Base-by-base conservation (phyloP, 441 rosid genomes). In the Corymbia calophylla region DNA sequence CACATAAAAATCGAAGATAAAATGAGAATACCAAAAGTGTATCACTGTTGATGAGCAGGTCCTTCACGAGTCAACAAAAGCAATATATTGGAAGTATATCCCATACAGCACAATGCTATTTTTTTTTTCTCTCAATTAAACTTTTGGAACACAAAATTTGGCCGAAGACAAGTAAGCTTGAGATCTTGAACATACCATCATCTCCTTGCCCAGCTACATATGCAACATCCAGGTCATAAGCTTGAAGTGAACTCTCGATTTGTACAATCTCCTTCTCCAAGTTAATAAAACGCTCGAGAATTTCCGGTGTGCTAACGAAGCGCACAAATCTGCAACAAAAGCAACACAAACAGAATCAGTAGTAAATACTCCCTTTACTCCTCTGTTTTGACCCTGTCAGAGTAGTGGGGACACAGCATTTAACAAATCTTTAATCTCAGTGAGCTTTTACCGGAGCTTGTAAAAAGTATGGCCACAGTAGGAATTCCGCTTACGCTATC, bases 271-370 rank as follows among this genome's bases (percentile, higher is more conserved):
- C 98, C 54, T 90, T 95, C 92, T 97, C 99, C 49, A 97, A 62
- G 64, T 88, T 90, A 80, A 94, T 96, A 89, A 97, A 96, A 90
- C 98, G 93, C 94, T 96, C 99, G 48, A 97, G 97, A 87, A 96
- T 95, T 44, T 96, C 98, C 21, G 99, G 99, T 35, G 98, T 96
- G 90, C 95, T 94, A 88, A 96, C 98, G 54, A 97, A 97, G 51
- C 96, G 94, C 87, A 97, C 98, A 92, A 97, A 97, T 93, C 98
- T 97, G 94, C 35, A 48, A 53, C 89, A 64, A 77, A 48, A 13
- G 32, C n/a, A 25, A 85, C 64, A 77, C 16, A 87, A 82, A 47
- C 25, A 12, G 27, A 51, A 51, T 53, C 56, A 9, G 55, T 5
- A 53, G 11, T 29, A 85, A 51, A 85, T 51, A 77, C 48, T 44